phyloP scores from a whole-genome alignment of 75 land plant species.

The Pseudotsuga menziesii region DNA sequence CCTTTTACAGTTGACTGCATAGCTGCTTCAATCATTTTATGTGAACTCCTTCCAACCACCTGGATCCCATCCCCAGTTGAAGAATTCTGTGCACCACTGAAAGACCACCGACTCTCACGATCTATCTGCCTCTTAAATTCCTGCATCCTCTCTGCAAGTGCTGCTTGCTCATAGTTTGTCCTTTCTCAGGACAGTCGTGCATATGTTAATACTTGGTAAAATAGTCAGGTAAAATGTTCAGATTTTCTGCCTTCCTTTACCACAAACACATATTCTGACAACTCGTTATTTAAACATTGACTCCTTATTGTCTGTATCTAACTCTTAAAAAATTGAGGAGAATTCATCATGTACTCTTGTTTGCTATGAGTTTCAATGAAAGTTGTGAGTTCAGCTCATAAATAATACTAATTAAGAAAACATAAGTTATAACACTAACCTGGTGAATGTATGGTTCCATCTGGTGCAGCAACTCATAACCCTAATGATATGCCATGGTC shows the following conservation, averaged over 20 bases:
- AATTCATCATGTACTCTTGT: too few species aligned
- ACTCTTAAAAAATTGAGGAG: too few species aligned
- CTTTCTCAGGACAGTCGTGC: constrained; percentile 97
- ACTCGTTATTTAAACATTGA: neutral
- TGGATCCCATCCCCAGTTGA: constrained; percentile 97
- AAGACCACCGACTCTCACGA: constrained; percentile 72
- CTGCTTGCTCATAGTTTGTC: constrained; percentile 98
- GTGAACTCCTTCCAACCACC: constrained; percentile 94
- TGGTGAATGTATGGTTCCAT: constrained; percentile 99
- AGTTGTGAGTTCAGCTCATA: too few species aligned
- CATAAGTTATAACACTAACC: constrained; percentile 32
- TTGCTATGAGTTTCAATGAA: too few species aligned
- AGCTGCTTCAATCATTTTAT: constrained; percentile 97
- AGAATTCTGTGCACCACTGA: constrained; percentile 59
- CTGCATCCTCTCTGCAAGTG: constrained; percentile 96
- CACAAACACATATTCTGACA: neutral
- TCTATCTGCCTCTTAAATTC: constrained; percentile 94
- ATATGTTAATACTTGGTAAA: constrained; percentile 89
- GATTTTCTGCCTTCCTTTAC: neutral
- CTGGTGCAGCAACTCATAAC: constrained; percentile 97
- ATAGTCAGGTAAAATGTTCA: neutral
- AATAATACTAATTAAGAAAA: neutral
- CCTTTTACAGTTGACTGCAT: constrained; percentile 94
- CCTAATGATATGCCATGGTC: constrained; percentile 31
- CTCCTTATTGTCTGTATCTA: neutral